Percentiles rank a stretch among this genome's conserved stretches.
Evolutionary conservation across 768 basidiomycete species (phyloP).

Genomic region (Pleurotus djamor): DNA sequence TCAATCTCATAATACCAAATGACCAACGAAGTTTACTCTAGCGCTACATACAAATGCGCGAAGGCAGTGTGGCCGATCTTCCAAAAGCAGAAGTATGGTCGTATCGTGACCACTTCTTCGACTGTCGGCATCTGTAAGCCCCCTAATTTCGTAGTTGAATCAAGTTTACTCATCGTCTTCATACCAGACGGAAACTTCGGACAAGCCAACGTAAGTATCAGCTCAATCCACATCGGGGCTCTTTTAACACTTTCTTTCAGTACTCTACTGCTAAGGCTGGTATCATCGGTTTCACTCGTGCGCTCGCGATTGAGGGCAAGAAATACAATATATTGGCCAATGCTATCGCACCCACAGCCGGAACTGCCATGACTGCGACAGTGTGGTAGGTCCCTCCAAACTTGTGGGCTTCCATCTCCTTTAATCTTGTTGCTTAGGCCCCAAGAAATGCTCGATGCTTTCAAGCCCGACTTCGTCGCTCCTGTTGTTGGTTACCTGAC

Average conservation of each 20-base stretch:
- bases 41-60: slow-evolving; percentile 91
- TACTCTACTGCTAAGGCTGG: slow-evolving; percentile 94
- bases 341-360: slow-evolving; percentile 82
- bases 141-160: neutral
- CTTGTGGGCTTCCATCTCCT: neutral
- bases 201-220: slow-evolving; percentile 71
- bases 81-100: slow-evolving; percentile 94
- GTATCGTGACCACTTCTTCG: slow-evolving; percentile 93
- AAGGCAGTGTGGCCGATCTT: slow-evolving; percentile 97
- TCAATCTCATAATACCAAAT: slow-evolving; percentile 2
- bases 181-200: slow-evolving; percentile 88
- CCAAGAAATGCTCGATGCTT: slow-evolving; percentile 83
- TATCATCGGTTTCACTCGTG: slow-evolving; percentile 87
- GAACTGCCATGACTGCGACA: slow-evolving; percentile 90
- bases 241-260: slow-evolving; percentile 26
- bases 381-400: slow-evolving; percentile 49
- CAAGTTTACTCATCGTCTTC: neutral
- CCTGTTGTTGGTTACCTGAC: slow-evolving; percentile 91
- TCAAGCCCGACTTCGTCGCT: slow-evolving; percentile 94
- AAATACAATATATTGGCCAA: slow-evolving; percentile 93
- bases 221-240: neutral
- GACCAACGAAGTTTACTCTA: slow-evolving; percentile 16
- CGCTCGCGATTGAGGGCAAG: slow-evolving; percentile 87
- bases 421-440: slow-evolving; percentile 39
- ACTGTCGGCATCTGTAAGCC: slow-evolving; percentile 88